Evolutionary conservation across 352 stramenopile species (phyloP).

Genomic region (Phytophthora tubulina): DNA sequence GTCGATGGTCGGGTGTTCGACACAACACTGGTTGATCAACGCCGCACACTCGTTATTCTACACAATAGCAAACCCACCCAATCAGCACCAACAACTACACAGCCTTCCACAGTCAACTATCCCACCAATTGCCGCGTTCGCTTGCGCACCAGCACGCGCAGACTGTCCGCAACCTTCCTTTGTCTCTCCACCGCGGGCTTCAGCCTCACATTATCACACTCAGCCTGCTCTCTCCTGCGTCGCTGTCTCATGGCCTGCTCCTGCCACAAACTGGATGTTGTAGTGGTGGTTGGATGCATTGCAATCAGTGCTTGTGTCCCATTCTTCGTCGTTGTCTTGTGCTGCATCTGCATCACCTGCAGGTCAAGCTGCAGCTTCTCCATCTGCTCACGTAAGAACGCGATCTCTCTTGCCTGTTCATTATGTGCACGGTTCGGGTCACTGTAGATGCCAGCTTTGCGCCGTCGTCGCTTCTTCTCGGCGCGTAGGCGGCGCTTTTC

Average conservation of each 20-base stretch:
- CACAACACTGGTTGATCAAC: conserved; percentile 31
- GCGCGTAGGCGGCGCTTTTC: conserved; percentile 18
- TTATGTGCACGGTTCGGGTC: conserved; percentile 43
- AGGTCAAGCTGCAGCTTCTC: conserved; percentile 49
- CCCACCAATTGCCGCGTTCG: conserved; percentile 31
- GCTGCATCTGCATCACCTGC: conserved; percentile 25
- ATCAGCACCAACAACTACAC: background rate
- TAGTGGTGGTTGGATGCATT: background rate
- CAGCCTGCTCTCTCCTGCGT: conserved; percentile 15
- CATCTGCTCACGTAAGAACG: conserved; percentile 47
- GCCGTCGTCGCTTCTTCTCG: conserved; percentile 27
- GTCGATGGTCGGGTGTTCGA: conserved; percentile 13
- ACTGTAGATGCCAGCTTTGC: conserved; percentile 24
- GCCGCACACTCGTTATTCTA: conserved; percentile 34
- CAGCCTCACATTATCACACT: conserved; percentile 47
- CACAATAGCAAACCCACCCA: background rate
- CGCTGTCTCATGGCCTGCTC: conserved; percentile 32
- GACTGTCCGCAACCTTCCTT: conserved; percentile 45
- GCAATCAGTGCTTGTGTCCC: background rate
- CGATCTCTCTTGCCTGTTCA: conserved; percentile 46
- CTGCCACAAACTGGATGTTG: conserved; percentile 32
- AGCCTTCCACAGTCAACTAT: background rate
- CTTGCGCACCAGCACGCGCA: conserved; percentile 45
- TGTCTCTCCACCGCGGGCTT: conserved; percentile 53
- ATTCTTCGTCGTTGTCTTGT: conserved; percentile 1